Base-by-base conservation (phyloP, 2,329 filamentous ascomycete genomes). In the Westerdykella aurantiaca region DNA sequence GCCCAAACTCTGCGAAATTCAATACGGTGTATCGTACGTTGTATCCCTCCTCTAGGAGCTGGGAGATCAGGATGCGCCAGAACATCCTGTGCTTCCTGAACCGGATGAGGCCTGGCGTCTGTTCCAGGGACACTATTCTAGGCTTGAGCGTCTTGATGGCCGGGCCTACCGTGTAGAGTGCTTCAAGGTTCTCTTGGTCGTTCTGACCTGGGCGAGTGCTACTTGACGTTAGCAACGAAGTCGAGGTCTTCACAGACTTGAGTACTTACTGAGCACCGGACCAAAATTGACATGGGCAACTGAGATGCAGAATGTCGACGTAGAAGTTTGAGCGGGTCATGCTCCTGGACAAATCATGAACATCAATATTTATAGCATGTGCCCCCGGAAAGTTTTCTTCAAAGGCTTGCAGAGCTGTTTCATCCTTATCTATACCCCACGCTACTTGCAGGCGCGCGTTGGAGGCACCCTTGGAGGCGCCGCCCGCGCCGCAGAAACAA, bases 401-500 rank as follows among this genome's bases (percentile, higher is more conserved):
- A 16, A 51, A 62, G 6, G 56, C 47, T 18, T 46, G 6, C 9
- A 59, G 42, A 0, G 52, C 52, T 0, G 4, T 6, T 7, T 51
- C 14, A 9, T 61, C 47, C 1, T 42, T 42, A n/a, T 62, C 57
- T 1, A 60, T 18, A 2, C 53, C 55, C 48, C 47, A 55, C 0
- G 6, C 1, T 0, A 58, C 37, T 1, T 18, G 1, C 6, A 52
- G 39, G 0, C 50, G 55, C 0, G 57, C 57, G 22, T 53, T 45
- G 1, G 16, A n/a, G 4, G 57, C 58, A 13, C 57, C 58, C 34
- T 45, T 31, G 5, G 53, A 56, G 0, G 50, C 48, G 18, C 57
- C 57, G 14, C 58, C 58, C n/a, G 39, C 43, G 2, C 58, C 56
- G 22, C 55, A 59, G 31, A 54, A 62, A 0, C 18, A 29, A 14